Percentiles rank a stretch among this genome's conserved stretches.
phyloP scores from a whole-genome alignment of 257 asterid species.

The Leonotis leonurus region DNA sequence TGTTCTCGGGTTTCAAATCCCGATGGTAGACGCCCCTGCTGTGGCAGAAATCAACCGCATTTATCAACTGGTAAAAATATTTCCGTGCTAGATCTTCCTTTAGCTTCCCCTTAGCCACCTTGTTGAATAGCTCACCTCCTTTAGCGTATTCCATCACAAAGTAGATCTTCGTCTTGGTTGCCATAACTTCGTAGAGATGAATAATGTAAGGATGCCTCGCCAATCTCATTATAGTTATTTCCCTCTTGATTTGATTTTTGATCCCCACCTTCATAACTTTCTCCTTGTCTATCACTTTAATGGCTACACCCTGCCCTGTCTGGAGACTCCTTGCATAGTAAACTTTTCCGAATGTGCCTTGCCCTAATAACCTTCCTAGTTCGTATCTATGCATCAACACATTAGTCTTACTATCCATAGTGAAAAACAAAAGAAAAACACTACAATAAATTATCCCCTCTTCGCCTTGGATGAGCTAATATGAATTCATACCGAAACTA shows the following conservation, averaged over 20 bases:
- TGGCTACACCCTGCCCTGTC: slow-evolving; percentile 73
- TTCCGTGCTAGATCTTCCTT: slow-evolving; percentile 56
- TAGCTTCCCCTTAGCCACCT: slow-evolving; percentile 64
- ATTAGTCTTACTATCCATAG: slow-evolving; percentile 41
- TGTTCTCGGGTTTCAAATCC: slow-evolving; percentile 76
- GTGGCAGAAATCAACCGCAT: slow-evolving; percentile 85
- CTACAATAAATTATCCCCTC: slow-evolving; percentile 10
- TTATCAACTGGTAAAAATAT: slow-evolving; percentile 64
- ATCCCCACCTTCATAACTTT: slow-evolving; percentile 59
- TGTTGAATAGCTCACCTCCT: slow-evolving; percentile 88
- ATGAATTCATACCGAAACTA: slow-evolving; percentile 34
- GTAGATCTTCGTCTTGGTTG: slow-evolving; percentile 80
- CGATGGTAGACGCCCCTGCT: slow-evolving; percentile 85
- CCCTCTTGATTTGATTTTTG: slow-evolving; percentile 66
- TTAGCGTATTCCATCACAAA: slow-evolving; percentile 73
- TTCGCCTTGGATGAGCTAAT: background rate
- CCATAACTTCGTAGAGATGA: slow-evolving; percentile 82
- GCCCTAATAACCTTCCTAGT: slow-evolving; percentile 79
- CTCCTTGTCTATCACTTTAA: slow-evolving; percentile 77
- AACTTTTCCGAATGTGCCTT: slow-evolving; percentile 89
- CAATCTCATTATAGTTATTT: slow-evolving; percentile 66
- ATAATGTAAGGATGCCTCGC: slow-evolving; percentile 68
- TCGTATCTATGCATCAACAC: slow-evolving; percentile 66
- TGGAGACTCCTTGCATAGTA: slow-evolving; percentile 52
- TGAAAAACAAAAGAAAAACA: slow-evolving; percentile 10